phyloP scores from a whole-genome alignment of 129 eudicot species.

The Chrysanthemum seticuspe region DNA sequence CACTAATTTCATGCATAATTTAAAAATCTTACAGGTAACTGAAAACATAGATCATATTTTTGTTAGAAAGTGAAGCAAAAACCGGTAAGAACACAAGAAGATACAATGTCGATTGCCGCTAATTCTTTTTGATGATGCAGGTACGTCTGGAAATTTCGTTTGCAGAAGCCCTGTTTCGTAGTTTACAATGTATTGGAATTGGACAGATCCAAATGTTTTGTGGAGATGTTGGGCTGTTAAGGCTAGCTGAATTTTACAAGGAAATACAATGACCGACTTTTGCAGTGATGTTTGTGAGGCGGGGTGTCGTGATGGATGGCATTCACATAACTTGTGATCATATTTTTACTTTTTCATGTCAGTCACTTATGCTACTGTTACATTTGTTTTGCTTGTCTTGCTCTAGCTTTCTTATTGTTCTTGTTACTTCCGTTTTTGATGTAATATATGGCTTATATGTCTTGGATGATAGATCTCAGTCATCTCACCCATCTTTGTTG shows the following conservation, averaged over 20 bases:
- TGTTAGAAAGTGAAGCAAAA: constrained; percentile 34
- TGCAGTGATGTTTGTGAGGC: constrained; percentile 61
- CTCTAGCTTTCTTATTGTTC: neutral
- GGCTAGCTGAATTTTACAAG: constrained; percentile 13
- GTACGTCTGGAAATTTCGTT: neutral
- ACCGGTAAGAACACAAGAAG: constrained; percentile 24
- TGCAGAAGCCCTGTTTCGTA: constrained; percentile 51
- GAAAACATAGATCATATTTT: constrained; percentile 44
- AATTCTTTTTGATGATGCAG: too few species aligned
- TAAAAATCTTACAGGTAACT: constrained; percentile 56
- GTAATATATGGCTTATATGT: neutral
- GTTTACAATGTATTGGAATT: constrained; percentile 68
- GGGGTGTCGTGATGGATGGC: constrained; percentile 83
- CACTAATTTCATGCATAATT: constrained; percentile 42
- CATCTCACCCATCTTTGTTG: neutral
- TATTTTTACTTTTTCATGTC: too few species aligned
- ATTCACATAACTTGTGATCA: constrained; percentile 34
- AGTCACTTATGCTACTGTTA: neutral
- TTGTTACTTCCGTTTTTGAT: neutral
- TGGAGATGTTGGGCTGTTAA: constrained; percentile 9
- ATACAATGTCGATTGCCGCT: too few species aligned
- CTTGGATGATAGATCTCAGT: neutral
- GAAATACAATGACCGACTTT: constrained; percentile 46
- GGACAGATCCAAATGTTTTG: constrained; percentile 38
- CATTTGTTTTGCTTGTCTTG: neutral